Evolutionary conservation across 2,329 filamentous ascomycete species (phyloP), one percentile per base, ranked within the genome.

Genomic region (Stylonectria norvegica): DNA sequence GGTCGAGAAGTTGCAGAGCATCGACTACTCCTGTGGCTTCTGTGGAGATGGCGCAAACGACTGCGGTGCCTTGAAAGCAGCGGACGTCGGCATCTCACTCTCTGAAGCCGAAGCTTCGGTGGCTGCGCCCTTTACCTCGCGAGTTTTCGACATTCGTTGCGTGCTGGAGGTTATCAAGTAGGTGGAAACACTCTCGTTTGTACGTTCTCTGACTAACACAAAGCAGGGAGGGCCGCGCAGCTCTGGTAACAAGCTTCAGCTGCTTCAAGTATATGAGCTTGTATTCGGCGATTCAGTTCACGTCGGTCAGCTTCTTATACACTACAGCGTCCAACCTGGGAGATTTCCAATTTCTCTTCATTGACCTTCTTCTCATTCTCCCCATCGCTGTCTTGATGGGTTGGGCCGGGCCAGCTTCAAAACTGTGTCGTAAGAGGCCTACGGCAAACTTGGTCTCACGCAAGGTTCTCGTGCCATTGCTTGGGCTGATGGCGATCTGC

Each of bases 251-350:
- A 10, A 95, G 89, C 65, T 98, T 98, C 70, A 94, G 88, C 69
- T 98, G 93, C 70, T 98, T 98, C 77, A 98, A 97, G 71, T 98
- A 95, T 68, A 98, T 98, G 94, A 94, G 87, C 56, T 69, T 98
- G 50, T 98, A 98, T 71, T 97, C 90, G 3, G 91, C 93, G n/a
- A 98, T 98, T 51, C 93, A 98, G 64, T 98, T 98, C 70, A 95
- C 89, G 6, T 89, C 88, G 1, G 94, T 98, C 58, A 95, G 86
- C 74, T 96, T 98, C 61, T 76, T 98, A 12, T 98, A 98, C 64
- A 87, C 89, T 5, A 89, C 83, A 6, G 94, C 86, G 9, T 95
- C 88, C 7, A 98, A 98, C 60, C 72, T 98, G 5, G 94, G 93
- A 35, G 93, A 98, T 63, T 97, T 98, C 60, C 93, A 97, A 66